Base-by-base conservation (phyloP, 495 filamentous ascomycete genomes). In the Hypomontagnella monticulosa region DNA sequence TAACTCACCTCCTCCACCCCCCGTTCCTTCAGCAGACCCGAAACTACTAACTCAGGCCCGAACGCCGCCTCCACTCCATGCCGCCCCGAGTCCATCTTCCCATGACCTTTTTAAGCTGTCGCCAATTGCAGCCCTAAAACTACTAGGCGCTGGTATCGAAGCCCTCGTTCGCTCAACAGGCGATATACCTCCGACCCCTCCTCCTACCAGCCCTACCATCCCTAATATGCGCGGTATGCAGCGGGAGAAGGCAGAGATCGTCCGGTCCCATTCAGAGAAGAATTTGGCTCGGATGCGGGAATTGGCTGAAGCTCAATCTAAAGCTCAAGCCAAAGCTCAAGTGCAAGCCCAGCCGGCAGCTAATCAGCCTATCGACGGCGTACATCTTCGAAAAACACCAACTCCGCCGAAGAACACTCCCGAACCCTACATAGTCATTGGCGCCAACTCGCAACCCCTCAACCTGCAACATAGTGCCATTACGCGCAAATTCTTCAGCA, bases 401-500 rank as follows among this genome's bases (percentile, higher is more conserved):
- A 64, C 70, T 6, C 60, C 64, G 18, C 30, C 52, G 11, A 55
- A 61, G 14, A 40, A 20, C 9, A 67, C 67, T 4, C 74, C 76
- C 14, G 72, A 76, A 44, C 82, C 82, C 4, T 83, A 85, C 62
- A 78, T 84, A 48, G 71, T 89, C 36, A 81, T 89, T 36, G 85
- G 83, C 18, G 82, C 86, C 15, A 80, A 88, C 60, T 85, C 86
- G 30, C 83, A 90, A 60, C 86, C 85, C 2, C 76, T 87, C 36
- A 81, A 84, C 53, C 74, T 87, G 16, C 93, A 97, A 74, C 88
- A 92, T 66, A 85, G 85, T 55, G 89, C 93, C 55, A 88, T 98
- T 49, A 90, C 90, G 9, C 87, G 92, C 27, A 93, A 95, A 58
- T 99, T 99, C 77, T 93, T 93, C 75, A 94, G 91, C 18, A 96